Evolutionary conservation across 371 early-diverging fungal genomes (phyloP).

Genomic region (Lichtheimia hyalospora): DNA sequence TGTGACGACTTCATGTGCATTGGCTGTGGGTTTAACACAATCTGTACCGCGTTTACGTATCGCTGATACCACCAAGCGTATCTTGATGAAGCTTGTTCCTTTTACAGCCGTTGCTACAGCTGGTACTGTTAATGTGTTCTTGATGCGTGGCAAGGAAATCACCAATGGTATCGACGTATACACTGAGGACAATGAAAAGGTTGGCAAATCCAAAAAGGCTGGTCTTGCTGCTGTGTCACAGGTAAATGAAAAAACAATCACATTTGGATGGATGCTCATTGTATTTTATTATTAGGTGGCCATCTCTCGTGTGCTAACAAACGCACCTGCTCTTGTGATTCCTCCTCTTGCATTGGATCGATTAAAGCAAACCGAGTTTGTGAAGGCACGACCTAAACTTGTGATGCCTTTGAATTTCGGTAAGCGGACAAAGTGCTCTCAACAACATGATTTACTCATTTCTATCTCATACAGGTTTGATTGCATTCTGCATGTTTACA

Average conservation of each 20-base stretch:
- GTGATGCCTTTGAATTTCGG: conserved; percentile 65
- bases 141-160: conserved; percentile 87
- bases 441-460: too few relatives aligned
- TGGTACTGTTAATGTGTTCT: conserved; percentile 80
- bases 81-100: conserved; percentile 68
- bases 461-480: conserved; percentile 35
- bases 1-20: conserved; percentile 71
- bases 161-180: conserved; percentile 73
- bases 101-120: conserved; percentile 83
- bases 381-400: conserved; percentile 55
- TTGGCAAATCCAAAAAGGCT: conserved; percentile 73
- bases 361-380: conserved; percentile 57
- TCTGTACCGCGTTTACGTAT: conserved; percentile 51
- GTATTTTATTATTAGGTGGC: conserved; percentile 47
- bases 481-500: conserved; percentile 68
- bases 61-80: conserved; percentile 38
- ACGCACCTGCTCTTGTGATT: conserved; percentile 72
- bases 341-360: conserved; percentile 69
- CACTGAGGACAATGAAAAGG: conserved; percentile 56
- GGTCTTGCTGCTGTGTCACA: conserved; percentile 70
- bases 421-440: conserved; percentile 13
- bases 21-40: conserved; percentile 74
- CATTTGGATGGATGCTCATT: neutral
- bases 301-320: conserved; percentile 75
- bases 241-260: conserved; percentile 15